Evolutionary conservation across 495 filamentous ascomycete genomes (phyloP).

Genomic region (Chaetomium fimeti): DNA sequence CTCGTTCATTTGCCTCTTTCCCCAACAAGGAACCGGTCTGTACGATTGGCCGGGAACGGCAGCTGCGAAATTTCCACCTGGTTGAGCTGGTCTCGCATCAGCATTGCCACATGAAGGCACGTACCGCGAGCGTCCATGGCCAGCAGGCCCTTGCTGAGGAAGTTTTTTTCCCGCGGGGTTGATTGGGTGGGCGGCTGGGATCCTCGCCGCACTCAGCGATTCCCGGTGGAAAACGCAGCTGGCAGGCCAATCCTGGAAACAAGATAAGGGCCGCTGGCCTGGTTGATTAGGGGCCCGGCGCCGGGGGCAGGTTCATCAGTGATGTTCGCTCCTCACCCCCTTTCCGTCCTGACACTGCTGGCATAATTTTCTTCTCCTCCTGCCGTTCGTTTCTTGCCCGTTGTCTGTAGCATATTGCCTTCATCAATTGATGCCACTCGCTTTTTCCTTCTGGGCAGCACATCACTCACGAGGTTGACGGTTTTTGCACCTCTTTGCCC

Average conservation of each 20-base stretch:
- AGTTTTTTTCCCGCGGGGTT: slow-evolving; percentile 14
- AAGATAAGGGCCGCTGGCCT: slow-evolving; percentile 17
- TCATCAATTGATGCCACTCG: slow-evolving; percentile 26
- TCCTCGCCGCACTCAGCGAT: slow-evolving; percentile 19
- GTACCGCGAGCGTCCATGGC: slow-evolving; percentile 2
- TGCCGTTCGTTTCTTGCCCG: slow-evolving; percentile 15
- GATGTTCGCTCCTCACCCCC: slow-evolving; percentile 13
- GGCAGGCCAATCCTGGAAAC: slow-evolving; percentile 9
- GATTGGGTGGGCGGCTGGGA: slow-evolving; percentile 20
- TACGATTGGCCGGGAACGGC: slow-evolving; percentile 16
- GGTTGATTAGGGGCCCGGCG: slow-evolving; percentile 11
- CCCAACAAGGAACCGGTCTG: slow-evolving; percentile 3
- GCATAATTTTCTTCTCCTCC: slow-evolving; percentile 4
- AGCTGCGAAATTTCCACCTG: slow-evolving; percentile 13
- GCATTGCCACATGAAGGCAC: slow-evolving; percentile 16
- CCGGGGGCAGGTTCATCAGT: slow-evolving; percentile 1
- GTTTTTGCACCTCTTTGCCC: slow-evolving; percentile 16
- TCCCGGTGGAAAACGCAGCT: slow-evolving; percentile 1
- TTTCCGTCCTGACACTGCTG: slow-evolving; percentile 5
- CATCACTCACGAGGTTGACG: slow-evolving; percentile 5
- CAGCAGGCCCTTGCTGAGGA: slow-evolving; percentile 9
- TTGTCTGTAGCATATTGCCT: slow-evolving; percentile 14
- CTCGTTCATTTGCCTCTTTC: slow-evolving; percentile 7
- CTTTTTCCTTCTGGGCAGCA: slow-evolving; percentile 20
- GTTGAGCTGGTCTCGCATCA: slow-evolving; percentile 10